Conservation (phyloP, 2,329 filamentous ascomycete species). For the Sporothrix pseudoabietina region DNA sequence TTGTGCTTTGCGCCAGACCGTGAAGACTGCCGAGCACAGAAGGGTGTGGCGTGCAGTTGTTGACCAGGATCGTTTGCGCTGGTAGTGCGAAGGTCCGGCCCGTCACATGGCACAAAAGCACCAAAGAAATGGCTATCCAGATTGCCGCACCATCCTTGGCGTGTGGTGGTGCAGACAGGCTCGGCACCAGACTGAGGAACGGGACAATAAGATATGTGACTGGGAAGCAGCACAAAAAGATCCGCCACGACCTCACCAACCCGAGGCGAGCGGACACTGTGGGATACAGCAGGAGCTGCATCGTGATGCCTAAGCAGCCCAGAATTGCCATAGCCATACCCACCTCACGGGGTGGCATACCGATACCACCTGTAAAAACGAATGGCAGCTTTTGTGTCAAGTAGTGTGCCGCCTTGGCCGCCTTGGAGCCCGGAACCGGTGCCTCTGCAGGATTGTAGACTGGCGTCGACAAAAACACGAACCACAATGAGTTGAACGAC, state of each 20-base stretch:
- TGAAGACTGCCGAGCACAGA: constrained; percentile 61
- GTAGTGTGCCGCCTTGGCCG: constrained; percentile 35
- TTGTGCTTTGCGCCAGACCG: constrained; percentile 59
- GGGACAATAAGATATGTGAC: constrained; percentile 69
- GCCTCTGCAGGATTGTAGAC: constrained; percentile 53
- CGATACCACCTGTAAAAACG: constrained; percentile 72
- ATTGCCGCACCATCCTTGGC: constrained; percentile 58
- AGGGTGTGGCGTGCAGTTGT: constrained; percentile 61
- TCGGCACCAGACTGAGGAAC: constrained; percentile 69
- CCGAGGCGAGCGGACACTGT: constrained; percentile 66
- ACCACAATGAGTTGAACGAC: constrained; percentile 75
- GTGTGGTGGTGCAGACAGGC: constrained; percentile 52
- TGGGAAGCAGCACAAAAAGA: constrained; percentile 71
- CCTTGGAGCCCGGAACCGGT: constrained; percentile 31
- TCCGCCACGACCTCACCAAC: constrained; percentile 66
- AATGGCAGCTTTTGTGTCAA: constrained; percentile 53
- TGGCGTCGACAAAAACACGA: constrained; percentile 74
- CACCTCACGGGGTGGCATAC: constrained; percentile 69
- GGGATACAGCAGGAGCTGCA: constrained; percentile 75
- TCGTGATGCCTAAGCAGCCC: constrained; percentile 71
- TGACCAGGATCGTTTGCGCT: constrained; percentile 61
- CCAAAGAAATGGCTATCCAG: constrained; percentile 65
- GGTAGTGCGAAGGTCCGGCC: constrained; percentile 70
- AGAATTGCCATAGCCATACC: constrained; percentile 78
- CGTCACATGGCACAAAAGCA: constrained; percentile 69